Evolutionary conservation across 1,284 basidiomycete species (phyloP).

Genomic region (Ceratobasidium sp.): DNA sequence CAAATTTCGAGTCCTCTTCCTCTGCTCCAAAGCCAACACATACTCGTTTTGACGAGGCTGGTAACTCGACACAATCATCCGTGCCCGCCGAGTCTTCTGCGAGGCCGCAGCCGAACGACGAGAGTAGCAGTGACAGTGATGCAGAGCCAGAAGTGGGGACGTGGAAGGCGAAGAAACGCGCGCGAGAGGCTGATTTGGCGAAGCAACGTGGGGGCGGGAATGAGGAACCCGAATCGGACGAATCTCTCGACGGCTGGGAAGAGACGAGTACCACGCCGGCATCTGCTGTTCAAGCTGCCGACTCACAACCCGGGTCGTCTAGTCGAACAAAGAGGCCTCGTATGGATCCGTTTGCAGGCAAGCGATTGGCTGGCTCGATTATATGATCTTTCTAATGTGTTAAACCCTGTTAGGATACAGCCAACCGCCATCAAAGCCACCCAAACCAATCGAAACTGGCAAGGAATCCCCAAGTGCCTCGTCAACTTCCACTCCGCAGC

Average conservation of each 20-base stretch:
- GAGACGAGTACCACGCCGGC: slow-evolving; percentile 51
- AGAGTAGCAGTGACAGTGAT: slow-evolving; percentile 69
- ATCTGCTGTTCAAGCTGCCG: slow-evolving; percentile 51
- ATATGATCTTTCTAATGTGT: not conserved
- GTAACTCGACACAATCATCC: slow-evolving; percentile 32
- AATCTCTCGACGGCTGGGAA: slow-evolving; percentile 58
- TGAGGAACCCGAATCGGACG: slow-evolving; percentile 53
- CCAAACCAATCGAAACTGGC: not conserved
- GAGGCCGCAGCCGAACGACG: slow-evolving; percentile 60
- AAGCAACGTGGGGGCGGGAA: slow-evolving; percentile 58
- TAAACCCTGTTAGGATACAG: not conserved
- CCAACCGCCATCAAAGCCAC: not conserved
- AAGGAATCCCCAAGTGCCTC: not conserved
- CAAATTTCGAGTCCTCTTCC: slow-evolving; percentile 49
- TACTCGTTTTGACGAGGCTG: slow-evolving; percentile 52
- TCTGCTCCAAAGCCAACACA: slow-evolving; percentile 51
- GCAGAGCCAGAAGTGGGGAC: slow-evolving; percentile 63
- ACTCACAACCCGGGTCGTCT: slow-evolving; percentile 32
- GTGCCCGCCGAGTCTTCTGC: slow-evolving; percentile 54
- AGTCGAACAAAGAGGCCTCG: slow-evolving; percentile 54
- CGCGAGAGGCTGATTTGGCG: slow-evolving; percentile 60
- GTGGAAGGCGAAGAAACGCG: slow-evolving; percentile 63
- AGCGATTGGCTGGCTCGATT: too few species aligned
- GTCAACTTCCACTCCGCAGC: not conserved
- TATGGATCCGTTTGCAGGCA: slow-evolving; percentile 76